Evolutionary conservation across 257 asterid genomes (phyloP).

Genomic region (Scutellaria baicalensis): DNA sequence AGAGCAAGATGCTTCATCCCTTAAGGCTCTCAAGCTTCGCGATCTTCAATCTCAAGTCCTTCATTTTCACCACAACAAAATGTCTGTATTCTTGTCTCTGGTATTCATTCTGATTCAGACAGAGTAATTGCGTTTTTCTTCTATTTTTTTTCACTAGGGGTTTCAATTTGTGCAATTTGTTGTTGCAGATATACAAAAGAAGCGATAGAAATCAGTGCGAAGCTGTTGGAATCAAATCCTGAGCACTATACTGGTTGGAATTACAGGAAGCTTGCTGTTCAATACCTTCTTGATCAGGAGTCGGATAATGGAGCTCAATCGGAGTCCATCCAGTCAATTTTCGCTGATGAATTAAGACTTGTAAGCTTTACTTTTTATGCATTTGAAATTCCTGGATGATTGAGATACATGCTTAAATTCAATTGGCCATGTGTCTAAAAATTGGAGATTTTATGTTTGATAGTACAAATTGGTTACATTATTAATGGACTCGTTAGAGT

Average conservation of each 20-base stretch:
- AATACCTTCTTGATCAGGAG: conserved; percentile 35
- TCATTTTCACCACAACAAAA: conserved; percentile 62
- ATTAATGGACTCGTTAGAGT: conserved; percentile 25
- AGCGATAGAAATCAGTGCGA: conserved; percentile 64
- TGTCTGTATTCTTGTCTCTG: conserved; percentile 21
- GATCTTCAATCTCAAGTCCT: conserved; percentile 76
- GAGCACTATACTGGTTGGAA: conserved; percentile 93
- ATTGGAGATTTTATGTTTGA: not conserved
- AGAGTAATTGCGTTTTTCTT: not conserved
- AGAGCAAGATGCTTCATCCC: conserved; percentile 50
- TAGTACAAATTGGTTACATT: not conserved
- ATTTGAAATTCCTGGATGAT: conserved; percentile 1
- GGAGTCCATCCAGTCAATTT: conserved; percentile 37
- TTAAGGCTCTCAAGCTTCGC: conserved; percentile 65
- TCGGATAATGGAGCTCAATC: too few species aligned
- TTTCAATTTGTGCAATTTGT: not conserved
- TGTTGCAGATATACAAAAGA: conserved; percentile 71
- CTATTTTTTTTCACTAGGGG: not conserved
- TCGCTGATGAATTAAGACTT: conserved; percentile 66
- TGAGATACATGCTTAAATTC: not conserved
- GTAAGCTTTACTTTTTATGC: conserved; percentile 38
- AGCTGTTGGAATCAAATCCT: conserved; percentile 72
- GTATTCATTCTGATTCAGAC: not conserved
- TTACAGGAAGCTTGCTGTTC: conserved; percentile 76
- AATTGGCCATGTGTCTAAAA: not conserved